Evolutionary conservation across 306 rosid genomes (phyloP).

Genomic region (Spatholobus suberectus): DNA sequence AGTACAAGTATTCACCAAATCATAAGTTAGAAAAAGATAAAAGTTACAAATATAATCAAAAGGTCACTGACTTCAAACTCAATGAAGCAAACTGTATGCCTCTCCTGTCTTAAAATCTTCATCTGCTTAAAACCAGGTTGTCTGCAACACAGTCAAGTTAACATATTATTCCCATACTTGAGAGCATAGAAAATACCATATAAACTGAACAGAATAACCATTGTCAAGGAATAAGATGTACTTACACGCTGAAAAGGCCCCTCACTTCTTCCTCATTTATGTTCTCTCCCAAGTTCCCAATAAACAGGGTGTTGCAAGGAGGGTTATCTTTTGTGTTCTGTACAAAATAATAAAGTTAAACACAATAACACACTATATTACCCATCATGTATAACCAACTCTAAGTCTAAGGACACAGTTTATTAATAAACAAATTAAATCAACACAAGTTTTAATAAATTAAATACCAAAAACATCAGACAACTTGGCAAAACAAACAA

Average conservation of each 20-base stretch:
- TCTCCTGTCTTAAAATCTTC: constrained; percentile 97
- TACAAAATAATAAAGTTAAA: constrained; percentile 13
- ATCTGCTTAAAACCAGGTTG: constrained; percentile 99
- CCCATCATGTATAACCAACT: constrained; percentile 25
- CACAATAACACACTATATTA: neutral
- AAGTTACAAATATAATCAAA: constrained; percentile 33
- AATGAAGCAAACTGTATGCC: constrained; percentile 99
- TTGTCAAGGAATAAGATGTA: constrained; percentile 36
- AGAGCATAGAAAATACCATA: constrained; percentile 18
- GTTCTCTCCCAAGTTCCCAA: constrained; percentile 98
- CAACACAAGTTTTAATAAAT: neutral
- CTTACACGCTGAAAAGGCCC: constrained; percentile 91
- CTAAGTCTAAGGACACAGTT: neutral
- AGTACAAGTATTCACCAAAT: neutral
- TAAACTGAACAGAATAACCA: constrained; percentile 23
- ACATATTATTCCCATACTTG: constrained; percentile 6
- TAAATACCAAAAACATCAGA: constrained; percentile 14
- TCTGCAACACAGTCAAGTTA: constrained; percentile 57
- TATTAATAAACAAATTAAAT: neutral
- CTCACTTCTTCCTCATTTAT: constrained; percentile 96
- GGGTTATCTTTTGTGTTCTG: constrained; percentile 99
- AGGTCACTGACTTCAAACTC: constrained; percentile 89
- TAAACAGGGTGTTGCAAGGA: constrained; percentile 97
- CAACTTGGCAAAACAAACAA: neutral
- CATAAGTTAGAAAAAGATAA: constrained; percentile 5